Percentiles rank a stretch among this genome's conserved stretches.
Conservation (phyloP, 2,329 filamentous ascomycete species). For the Blumeriella jaapii region DNA sequence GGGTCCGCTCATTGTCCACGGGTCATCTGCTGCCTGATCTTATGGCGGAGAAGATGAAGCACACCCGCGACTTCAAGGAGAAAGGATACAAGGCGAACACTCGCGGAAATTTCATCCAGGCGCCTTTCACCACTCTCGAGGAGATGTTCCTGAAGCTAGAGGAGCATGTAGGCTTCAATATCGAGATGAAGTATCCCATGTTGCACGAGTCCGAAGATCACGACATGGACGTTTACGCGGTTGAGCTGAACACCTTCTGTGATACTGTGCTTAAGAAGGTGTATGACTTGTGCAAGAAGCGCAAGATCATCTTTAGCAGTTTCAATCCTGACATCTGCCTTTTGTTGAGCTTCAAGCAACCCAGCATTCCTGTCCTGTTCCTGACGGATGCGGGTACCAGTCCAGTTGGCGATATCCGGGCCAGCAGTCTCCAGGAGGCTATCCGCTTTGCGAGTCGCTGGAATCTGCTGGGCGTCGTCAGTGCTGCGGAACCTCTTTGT, state of each 20-base stretch:
- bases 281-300: slow-evolving; percentile 68
- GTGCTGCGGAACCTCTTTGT: slow-evolving; percentile 77
- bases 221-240: slow-evolving; percentile 91
- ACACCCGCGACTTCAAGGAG: slow-evolving; percentile 87
- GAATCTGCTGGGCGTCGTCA: slow-evolving; percentile 89
- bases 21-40: slow-evolving; percentile 18
- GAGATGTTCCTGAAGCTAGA: slow-evolving; percentile 83
- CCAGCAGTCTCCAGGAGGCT: slow-evolving; percentile 86
- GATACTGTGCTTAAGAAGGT: slow-evolving; percentile 86
- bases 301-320: slow-evolving; percentile 94
- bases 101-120: slow-evolving; percentile 88
- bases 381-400: slow-evolving; percentile 79
- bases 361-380: slow-evolving; percentile 90
- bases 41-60: slow-evolving; percentile 79
- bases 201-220: slow-evolving; percentile 89
- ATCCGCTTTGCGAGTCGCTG: slow-evolving; percentile 89
- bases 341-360: slow-evolving; percentile 91
- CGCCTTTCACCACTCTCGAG: slow-evolving; percentile 88
- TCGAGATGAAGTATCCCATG: slow-evolving; percentile 99
- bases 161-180: slow-evolving; percentile 83
- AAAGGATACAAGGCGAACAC: slow-evolving; percentile 96
- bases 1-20: slow-evolving; percentile 28
- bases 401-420: slow-evolving; percentile 76
- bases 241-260: slow-evolving; percentile 93
- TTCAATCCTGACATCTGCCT: slow-evolving; percentile 98